Conservation (phyloP, 2,329 filamentous ascomycete genomes). For the Pestalotiopsis sp. region DNA sequence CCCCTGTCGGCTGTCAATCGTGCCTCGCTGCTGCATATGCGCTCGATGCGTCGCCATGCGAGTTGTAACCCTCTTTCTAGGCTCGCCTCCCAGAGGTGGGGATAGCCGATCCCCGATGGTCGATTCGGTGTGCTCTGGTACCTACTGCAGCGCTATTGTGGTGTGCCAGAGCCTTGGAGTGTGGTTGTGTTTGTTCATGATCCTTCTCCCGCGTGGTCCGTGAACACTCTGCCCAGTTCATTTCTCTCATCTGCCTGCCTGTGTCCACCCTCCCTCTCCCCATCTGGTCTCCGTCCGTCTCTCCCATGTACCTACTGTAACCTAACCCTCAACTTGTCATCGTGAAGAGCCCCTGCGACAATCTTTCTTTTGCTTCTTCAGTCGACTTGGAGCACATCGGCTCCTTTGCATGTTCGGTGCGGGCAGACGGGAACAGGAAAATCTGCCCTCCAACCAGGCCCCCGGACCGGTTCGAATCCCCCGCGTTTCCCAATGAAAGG, state of each 20-base stretch:
- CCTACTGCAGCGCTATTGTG: too few species aligned
- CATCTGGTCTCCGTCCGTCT: background rate
- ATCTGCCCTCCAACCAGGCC: slow-evolving; percentile 6
- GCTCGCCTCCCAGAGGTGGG: too few species aligned
- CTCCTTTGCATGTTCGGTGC: background rate
- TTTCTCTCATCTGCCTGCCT: slow-evolving; percentile 8
- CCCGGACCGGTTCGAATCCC: slow-evolving; percentile 18
- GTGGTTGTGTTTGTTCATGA: slow-evolving; percentile 2
- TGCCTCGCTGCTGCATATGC: too few species aligned
- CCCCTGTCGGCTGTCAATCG: too few species aligned
- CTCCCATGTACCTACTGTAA: background rate
- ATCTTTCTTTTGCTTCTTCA: slow-evolving; percentile 1
- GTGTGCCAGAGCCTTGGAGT: background rate
- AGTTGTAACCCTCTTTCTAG: too few species aligned
- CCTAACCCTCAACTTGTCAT: background rate
- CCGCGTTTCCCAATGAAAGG: slow-evolving; percentile 28
- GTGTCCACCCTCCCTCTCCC: background rate
- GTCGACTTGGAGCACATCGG: background rate
- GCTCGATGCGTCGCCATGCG: too few species aligned
- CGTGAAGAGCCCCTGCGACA: slow-evolving; percentile 4
- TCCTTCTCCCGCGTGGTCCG: slow-evolving; percentile 11
- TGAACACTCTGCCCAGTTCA: slow-evolving; percentile 11
- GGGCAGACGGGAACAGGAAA: background rate
- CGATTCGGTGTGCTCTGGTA: too few species aligned
- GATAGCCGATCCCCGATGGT: too few species aligned